Conservation (phyloP, 345 rosid genomes). For the Lumnitzera littorea region DNA sequence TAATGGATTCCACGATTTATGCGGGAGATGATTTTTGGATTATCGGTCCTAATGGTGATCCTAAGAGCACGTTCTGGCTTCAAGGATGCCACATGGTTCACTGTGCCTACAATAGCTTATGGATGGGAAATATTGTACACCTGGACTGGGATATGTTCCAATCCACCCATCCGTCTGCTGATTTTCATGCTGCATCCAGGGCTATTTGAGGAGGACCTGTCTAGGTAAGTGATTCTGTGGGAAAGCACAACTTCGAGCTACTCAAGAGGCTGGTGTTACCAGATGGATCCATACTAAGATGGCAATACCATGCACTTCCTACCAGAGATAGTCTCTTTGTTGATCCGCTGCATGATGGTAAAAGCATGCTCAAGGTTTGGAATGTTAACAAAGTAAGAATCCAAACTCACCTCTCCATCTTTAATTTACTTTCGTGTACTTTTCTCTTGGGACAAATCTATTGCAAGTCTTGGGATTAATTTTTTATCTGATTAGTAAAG, state of each 20-base stretch:
- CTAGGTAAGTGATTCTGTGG: conserved; percentile 72
- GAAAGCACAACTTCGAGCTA: conserved; percentile 36
- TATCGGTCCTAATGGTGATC: conserved; percentile 93
- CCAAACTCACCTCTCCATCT: no score
- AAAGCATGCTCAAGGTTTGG: conserved; percentile 98
- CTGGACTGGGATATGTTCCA: conserved; percentile 99
- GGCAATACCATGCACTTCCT: conserved; percentile 78
- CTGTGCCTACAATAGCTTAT: conserved; percentile 92
- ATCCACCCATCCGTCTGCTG: conserved; percentile 90
- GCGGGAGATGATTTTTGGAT: conserved; percentile 98
- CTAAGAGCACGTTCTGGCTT: conserved; percentile 91
- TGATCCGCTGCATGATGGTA: conserved; percentile 94
- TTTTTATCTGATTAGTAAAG: no score
- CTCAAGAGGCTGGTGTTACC: conserved; percentile 20
- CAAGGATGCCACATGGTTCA: conserved; percentile 99
- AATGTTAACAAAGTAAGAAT: conserved; percentile 79
- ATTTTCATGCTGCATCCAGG: conserved; percentile 91
- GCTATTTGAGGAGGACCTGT: conserved; percentile 95
- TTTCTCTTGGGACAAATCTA: no score
- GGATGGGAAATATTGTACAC: conserved; percentile 99
- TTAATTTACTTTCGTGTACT: no score
- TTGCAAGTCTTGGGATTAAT: no score
- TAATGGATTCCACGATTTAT: no score
- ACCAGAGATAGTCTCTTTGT: conserved; percentile 76
- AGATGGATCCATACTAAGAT: conserved; percentile 16